These are phyloP conservation scores for Pseudogymnoascus sp. DNA, from an alignment of 2,329 filamentous ascomycete genomes.

Conservation along the genomic window DNA sequence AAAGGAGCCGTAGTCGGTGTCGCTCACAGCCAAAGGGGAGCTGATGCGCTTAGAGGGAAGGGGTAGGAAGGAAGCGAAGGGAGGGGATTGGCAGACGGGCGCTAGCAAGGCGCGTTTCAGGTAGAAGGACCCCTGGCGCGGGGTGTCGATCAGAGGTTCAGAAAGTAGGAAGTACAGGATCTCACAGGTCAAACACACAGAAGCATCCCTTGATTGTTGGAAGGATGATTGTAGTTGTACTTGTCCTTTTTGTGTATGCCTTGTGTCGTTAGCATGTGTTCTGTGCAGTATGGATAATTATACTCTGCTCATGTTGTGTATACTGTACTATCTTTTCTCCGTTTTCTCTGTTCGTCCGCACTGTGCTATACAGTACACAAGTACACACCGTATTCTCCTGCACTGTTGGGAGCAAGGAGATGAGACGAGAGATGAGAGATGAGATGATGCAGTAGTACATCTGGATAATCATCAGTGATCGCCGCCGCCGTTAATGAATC, in stretches of 20 bases:
- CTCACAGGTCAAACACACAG: neutral
- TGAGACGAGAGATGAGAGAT: neutral
- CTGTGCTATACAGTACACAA: neutral
- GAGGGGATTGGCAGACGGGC: constrained; percentile 1
- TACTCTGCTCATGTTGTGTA: neutral
- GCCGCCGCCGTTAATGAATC: neutral
- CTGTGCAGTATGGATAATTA: neutral
- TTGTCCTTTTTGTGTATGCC: neutral
- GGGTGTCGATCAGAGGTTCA: constrained; percentile 4
- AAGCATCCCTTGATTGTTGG: neutral
- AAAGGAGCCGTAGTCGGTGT: neutral
- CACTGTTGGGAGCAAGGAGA: neutral
- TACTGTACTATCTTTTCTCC: neutral
- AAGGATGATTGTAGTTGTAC: neutral
- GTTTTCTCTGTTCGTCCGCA: neutral
- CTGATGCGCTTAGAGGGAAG: neutral
- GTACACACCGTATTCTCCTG: neutral
- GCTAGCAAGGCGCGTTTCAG: constrained; percentile 1
- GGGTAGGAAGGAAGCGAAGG: neutral
- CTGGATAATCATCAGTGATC: neutral
- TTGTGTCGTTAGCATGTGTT: neutral
- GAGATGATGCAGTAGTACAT: neutral
- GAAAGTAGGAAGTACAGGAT: neutral
- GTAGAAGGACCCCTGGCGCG: constrained; percentile 4
- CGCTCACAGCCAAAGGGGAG: neutral